Evolutionary conservation across 495 filamentous ascomycete species (phyloP).

Genomic region (Xylaria palmicola): DNA sequence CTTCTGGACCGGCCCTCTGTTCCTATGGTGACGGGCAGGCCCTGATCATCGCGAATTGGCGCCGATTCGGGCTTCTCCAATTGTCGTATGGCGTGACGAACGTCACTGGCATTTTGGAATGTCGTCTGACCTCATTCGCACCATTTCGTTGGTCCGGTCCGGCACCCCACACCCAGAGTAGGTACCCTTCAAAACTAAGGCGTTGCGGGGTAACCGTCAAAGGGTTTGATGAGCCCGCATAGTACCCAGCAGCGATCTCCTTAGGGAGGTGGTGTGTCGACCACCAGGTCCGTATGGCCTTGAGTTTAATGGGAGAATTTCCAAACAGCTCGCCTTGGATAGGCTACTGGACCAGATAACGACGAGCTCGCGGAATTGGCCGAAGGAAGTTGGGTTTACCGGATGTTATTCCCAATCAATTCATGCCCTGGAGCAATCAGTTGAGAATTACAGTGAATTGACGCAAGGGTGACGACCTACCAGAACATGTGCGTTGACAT

Average conservation of each 20-base stretch:
- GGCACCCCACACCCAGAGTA: not conserved
- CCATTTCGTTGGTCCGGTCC: constrained; percentile 5
- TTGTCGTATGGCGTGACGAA: constrained; percentile 8
- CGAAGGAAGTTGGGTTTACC: not conserved
- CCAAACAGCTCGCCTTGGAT: not conserved
- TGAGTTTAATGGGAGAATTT: not conserved
- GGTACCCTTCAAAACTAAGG: no score
- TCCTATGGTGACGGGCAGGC: not conserved
- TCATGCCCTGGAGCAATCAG: not conserved
- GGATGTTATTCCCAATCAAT: not conserved
- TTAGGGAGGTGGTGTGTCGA: not conserved
- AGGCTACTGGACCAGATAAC: not conserved
- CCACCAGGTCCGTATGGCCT: not conserved
- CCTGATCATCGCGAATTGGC: constrained; percentile 2
- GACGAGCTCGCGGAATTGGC: not conserved
- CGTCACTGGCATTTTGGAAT: constrained; percentile 1
- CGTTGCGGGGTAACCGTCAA: constrained; percentile 14
- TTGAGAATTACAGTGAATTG: not conserved
- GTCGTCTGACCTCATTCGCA: constrained; percentile 10
- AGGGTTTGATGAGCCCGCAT: not conserved
- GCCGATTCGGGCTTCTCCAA: not conserved
- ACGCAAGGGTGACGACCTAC: constrained; percentile 4
- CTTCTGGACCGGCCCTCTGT: not conserved
- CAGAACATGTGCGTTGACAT: not conserved
- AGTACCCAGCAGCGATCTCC: constrained; percentile 10